Evolutionary conservation across 495 filamentous ascomycete species (phyloP).

Genomic region (Hypoxylon perforatum): DNA sequence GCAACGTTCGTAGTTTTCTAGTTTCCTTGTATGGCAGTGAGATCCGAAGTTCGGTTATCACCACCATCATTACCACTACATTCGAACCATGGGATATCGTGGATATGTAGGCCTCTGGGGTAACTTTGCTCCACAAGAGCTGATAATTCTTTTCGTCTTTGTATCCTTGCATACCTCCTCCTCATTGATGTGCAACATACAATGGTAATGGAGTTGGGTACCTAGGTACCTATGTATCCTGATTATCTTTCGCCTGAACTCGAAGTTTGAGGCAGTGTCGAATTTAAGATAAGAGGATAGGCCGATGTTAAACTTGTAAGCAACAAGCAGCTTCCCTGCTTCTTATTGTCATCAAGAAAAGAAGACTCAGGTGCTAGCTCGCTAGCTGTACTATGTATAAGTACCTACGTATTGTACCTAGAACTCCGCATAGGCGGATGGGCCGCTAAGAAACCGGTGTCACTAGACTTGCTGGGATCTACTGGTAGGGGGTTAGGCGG

Average conservation of each 20-base stretch:
- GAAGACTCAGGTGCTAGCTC: no score
- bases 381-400: no score
- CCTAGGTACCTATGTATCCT: not conserved
- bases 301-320: no score
- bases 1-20: conserved; percentile 3
- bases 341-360: no score
- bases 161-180: not conserved
- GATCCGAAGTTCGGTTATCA: conserved; percentile 35
- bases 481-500: no score
- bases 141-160: no score
- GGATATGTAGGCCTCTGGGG: not conserved
- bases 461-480: no score
- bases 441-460: conserved; percentile 8
- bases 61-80: conserved; percentile 36
- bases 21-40: conserved; percentile 36
- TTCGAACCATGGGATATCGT: not conserved
- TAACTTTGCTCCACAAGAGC: not conserved
- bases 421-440: no score
- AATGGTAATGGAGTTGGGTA: not conserved
- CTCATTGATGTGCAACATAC: not conserved
- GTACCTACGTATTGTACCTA: no score
- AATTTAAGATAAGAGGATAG: no score
- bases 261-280: no score
- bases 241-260: not conserved
- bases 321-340: no score